Evolutionary conservation across 177 flowering plant species (phyloP), one percentile per base, ranked within the genome.

Genomic region (Vitis hybrid): DNA sequence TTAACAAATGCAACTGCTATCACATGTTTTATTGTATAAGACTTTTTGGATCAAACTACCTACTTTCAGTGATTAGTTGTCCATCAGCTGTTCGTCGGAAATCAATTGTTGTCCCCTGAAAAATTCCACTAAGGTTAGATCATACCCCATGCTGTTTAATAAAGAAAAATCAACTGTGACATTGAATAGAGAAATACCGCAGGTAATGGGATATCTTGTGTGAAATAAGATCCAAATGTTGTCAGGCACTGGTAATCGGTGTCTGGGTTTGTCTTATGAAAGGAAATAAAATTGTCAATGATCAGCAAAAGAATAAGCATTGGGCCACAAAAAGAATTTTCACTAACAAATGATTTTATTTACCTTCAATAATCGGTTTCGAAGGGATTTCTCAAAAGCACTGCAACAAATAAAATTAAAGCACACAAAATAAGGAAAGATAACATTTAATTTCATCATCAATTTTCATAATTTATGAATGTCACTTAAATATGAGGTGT

Each of bases 381-480:
- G 89, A 52, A 95, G 97, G 55, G 99, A 88, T 79, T 84, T 93
- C 88, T 95, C 99, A 73, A 95, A 90, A 56, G 85, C 90, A 83
- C 99, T 95, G 88, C 81, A 86, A 80, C 15, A 66, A 27, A 65
- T 15, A 62, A 9, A 72, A 62, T 19, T 27, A 64, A 64, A 66
- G 24, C 18, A 70, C 51, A 49, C 13, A 52, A 27, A 69, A 52
- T n/a, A 3, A 62, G 62, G 30, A 49, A 55, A 24, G 1, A 67
- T 18, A 46, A 24, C 8, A 24, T 11, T 19, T 52, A 64, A 6
- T 19, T 59, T 11, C 46, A 24, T 65, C 46, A 54, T 52, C 68
- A 54, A 65, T 27, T 9, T 11, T 49, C 46, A 59, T 9, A 40
- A 67, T 19, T 19, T 50, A 64, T 46, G 3, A 12, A 35, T 18